phyloP scores from a whole-genome alignment of 768 basidiomycete genomes.

The Lactifluus hygrophoroides region DNA sequence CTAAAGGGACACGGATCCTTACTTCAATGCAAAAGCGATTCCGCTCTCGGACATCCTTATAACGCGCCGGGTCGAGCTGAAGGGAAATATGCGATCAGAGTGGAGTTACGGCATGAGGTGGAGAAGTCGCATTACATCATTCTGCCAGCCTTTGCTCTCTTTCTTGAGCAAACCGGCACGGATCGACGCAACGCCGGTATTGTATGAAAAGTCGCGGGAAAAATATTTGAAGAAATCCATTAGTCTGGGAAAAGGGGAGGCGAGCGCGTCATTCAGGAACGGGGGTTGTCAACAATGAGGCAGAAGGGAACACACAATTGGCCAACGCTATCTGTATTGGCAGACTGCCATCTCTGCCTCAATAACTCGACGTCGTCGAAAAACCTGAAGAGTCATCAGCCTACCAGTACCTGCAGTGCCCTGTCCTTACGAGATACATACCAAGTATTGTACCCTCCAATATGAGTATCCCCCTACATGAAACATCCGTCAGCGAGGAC shows the following conservation, averaged over 20 bases:
- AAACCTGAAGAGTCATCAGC: slow-evolving; percentile 42
- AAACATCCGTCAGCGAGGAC: slow-evolving; percentile 14
- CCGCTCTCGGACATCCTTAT: slow-evolving; percentile 70
- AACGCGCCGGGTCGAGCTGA: slow-evolving; percentile 32
- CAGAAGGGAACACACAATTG: slow-evolving; percentile 57
- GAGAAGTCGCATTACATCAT: slow-evolving; percentile 38
- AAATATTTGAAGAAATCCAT: slow-evolving; percentile 98
- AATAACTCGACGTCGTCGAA: slow-evolving; percentile 96
- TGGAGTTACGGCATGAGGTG: background rate
- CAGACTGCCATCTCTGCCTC: slow-evolving; percentile 88
- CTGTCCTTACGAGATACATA: background rate
- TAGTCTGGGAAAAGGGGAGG: slow-evolving; percentile 44
- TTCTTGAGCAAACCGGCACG: slow-evolving; percentile 84
- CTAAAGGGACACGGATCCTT: slow-evolving; percentile 9
- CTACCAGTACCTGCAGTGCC: background rate
- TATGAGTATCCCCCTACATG: slow-evolving; percentile 66
- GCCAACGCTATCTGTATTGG: slow-evolving; percentile 86
- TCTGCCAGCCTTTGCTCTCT: slow-evolving; percentile 90
- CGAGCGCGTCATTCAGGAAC: slow-evolving; percentile 1
- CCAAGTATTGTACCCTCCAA: slow-evolving; percentile 80
- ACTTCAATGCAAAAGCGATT: slow-evolving; percentile 97
- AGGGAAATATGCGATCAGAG: background rate
- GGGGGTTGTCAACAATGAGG: background rate
- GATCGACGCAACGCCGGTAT: slow-evolving; percentile 86
- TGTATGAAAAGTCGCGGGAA: slow-evolving; percentile 88